Evolutionary conservation across 2,329 filamentous ascomycete genomes (phyloP), one percentile per base, ranked within the genome.

Genomic region (Neonectria ditissima): DNA sequence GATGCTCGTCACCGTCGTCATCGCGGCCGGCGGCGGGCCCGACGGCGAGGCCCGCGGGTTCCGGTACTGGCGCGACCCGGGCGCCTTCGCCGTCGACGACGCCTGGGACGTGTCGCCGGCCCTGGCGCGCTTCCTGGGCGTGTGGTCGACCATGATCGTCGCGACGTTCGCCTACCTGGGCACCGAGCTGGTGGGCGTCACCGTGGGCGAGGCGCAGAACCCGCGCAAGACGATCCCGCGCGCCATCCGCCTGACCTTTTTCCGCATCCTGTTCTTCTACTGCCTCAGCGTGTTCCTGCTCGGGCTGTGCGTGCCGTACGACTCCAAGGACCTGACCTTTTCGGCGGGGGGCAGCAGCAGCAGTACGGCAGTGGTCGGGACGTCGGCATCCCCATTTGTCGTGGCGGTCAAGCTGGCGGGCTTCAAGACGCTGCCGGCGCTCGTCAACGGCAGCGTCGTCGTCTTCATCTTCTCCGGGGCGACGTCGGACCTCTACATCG

Each of bases 181-280:
- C 62, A 92, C 91, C 1, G 91, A 94, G 75, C 81, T 93, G 51
- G 89, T 93, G 52, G 91, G 91, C 79, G 90, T 94, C 16, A 93
- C 91, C 0, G 91, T 93, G 28, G 91, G 90, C 59, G 91, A 94
- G 78, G 91, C 91, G 0, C 90, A 93, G 80, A 93, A 94, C 79
- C 92, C 92, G 1, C 88, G 91, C 74, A 88, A 87, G 77, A 91
- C 89, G 14, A 90, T 94, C 65, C 92, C 92, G 4, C 87, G 89
- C 61, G 92, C 91, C 54, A 94, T 94, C 82, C 90, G 89, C 76
- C 84, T 93, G 47, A 94, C 91, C 67, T 94, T 94, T 79, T 94
- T 87, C 81, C 91, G 92, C 57, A 94, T 94, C 75, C 79, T 93
- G 67, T 82, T 94, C 80, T 95, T 95, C 83, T 95, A 95, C 82